Conservation (phyloP, 2,329 filamentous ascomycete genomes). For the Scleromitrula shiraiana region DNA sequence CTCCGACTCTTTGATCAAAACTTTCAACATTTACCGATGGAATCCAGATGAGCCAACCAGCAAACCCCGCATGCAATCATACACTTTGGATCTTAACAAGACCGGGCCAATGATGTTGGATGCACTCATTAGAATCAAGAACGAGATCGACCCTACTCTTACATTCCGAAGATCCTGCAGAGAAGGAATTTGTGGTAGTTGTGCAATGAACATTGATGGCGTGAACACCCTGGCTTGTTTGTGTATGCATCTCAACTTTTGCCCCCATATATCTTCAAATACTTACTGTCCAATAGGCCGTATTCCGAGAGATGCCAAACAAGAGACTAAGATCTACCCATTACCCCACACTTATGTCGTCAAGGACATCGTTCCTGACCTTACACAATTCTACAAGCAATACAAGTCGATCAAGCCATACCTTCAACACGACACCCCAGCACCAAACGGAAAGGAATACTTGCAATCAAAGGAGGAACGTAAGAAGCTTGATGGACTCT, state of each 20-base stretch:
- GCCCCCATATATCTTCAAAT: neutral
- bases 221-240: conserved; percentile 96
- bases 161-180: conserved; percentile 94
- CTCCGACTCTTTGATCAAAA: conserved; percentile 69
- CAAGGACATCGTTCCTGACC: conserved; percentile 95
- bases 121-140: conserved; percentile 96
- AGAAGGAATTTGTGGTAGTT: conserved; percentile 97
- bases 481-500: conserved; percentile 88
- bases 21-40: conserved; percentile 98
- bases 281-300: conserved; percentile 56
- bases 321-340: conserved; percentile 92
- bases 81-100: conserved; percentile 95
- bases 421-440: conserved; percentile 79
- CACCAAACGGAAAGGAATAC: conserved; percentile 83
- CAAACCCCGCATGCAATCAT: conserved; percentile 94
- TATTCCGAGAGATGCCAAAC: conserved; percentile 73
- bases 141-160: conserved; percentile 92
- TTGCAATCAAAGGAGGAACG: conserved; percentile 87
- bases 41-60: conserved; percentile 85
- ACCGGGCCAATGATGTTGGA: conserved; percentile 98
- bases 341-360: conserved; percentile 98
- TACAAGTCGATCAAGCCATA: conserved; percentile 99
- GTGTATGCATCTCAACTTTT: conserved; percentile 56
- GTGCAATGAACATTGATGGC: conserved; percentile 99
- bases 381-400: conserved; percentile 99